Conservation (phyloP, 164 flowering plant genomes). For the Buxus sempervirens region DNA sequence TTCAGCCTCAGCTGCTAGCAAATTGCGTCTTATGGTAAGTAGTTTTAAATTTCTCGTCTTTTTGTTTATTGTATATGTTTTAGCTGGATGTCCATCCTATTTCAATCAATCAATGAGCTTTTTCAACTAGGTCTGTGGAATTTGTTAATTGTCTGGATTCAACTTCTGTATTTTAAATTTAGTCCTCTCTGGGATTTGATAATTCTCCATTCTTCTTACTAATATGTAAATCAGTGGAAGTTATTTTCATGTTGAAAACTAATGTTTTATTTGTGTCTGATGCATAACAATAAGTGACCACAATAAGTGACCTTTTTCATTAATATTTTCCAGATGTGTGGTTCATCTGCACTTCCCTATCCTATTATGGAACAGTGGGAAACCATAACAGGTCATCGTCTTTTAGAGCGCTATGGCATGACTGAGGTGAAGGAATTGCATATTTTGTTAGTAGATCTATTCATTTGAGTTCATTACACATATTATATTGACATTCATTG, state of each 20-base stretch:
- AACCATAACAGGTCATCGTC: conserved; percentile 85
- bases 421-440: conserved; percentile 63
- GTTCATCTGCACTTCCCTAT: conserved; percentile 95
- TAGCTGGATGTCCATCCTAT: neutral
- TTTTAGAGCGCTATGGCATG: conserved; percentile 98
- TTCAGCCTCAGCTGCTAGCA: conserved; percentile 78
- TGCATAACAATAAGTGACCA: no score
- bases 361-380: conserved; percentile 98
- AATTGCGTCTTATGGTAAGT: conserved; percentile 93
- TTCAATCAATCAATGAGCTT: no score
- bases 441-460: neutral
- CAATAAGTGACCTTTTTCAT: neutral
- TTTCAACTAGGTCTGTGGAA: no score
- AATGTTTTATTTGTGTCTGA: no score
- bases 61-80: neutral
- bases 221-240: no score
- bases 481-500: conserved; percentile 3
- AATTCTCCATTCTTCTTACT: neutral
- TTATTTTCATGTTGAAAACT: no score
- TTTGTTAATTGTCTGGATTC: no score
- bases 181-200: no score
- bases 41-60: conserved; percentile 6
- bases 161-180: no score
- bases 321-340: conserved; percentile 73
- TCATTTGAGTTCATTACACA: neutral